These are phyloP conservation scores for Prototheca wickerhamii DNA, from an alignment of 163 green algal genomes.

Conservation along the genomic window DNA sequence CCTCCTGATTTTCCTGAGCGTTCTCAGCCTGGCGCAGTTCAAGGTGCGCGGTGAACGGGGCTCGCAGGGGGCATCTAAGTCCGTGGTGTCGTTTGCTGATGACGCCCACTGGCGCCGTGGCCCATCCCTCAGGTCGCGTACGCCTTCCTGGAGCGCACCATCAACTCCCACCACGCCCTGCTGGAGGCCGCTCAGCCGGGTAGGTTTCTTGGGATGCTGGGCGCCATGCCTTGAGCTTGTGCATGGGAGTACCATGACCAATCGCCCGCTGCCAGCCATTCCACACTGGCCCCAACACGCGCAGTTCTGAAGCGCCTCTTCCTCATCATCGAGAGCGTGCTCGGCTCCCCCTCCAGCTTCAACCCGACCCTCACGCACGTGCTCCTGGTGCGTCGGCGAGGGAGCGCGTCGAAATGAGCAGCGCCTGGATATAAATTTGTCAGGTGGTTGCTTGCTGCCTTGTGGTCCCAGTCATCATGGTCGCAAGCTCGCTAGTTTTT, in stretches of 20 bases:
- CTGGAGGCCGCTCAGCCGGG: neutral
- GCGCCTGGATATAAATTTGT: no score
- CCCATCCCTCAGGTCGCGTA: neutral
- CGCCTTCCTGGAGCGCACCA: neutral
- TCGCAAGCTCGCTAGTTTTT: no score
- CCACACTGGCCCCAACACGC: neutral
- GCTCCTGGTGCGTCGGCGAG: neutral
- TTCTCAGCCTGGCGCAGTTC: slow-evolving; percentile 9
- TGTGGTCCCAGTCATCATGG: neutral
- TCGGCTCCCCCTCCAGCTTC: slow-evolving; percentile 13
- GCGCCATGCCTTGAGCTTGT: neutral
- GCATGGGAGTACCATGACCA: neutral
- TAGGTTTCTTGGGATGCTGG: neutral
- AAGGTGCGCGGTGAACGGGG: slow-evolving; percentile 4
- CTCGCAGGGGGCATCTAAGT: neutral
- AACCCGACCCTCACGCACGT: slow-evolving; percentile 13
- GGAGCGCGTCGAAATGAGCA: no score
- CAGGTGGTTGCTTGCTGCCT: no score
- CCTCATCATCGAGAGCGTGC: slow-evolving; percentile 2
- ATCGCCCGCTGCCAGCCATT: slow-evolving; percentile 1
- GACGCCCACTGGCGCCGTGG: neutral
- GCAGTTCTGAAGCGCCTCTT: slow-evolving; percentile 1
- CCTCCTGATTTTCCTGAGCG: slow-evolving; percentile 1
- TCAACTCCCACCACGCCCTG: neutral
- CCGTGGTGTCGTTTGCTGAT: neutral